Evolutionary conservation across 441 rosid genomes (phyloP).

Genomic region (Jatropha podagrica): DNA sequence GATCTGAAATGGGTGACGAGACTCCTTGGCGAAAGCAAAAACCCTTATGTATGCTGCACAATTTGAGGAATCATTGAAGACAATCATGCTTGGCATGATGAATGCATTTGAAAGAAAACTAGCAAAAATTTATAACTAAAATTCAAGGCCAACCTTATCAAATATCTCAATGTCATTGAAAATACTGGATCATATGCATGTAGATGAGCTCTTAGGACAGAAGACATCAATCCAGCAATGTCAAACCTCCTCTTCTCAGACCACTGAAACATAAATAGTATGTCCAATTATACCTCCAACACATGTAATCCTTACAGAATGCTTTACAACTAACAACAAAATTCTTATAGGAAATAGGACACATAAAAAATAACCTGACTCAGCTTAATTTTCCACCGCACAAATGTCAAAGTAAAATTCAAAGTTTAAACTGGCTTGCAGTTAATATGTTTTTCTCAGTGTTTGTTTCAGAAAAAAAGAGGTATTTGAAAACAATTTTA

Average conservation of each 20-base stretch:
- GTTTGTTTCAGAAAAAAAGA: neutral
- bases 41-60: slow-evolving; percentile 77
- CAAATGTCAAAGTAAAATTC: neutral
- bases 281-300: slow-evolving; percentile 19
- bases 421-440: neutral
- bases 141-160: slow-evolving; percentile 56
- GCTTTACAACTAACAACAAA: neutral
- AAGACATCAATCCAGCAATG: slow-evolving; percentile 85
- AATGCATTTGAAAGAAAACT: slow-evolving; percentile 4
- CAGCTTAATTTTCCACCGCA: neutral
- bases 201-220: slow-evolving; percentile 82
- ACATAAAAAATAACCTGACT: slow-evolving; percentile 3
- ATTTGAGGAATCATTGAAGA: slow-evolving; percentile 16
- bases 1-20: slow-evolving; percentile 79
- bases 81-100: slow-evolving; percentile 10
- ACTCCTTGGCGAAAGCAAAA: slow-evolving; percentile 80
- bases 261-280: slow-evolving; percentile 58
- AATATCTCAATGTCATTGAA: slow-evolving; percentile 82
- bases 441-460: neutral
- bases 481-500: neutral
- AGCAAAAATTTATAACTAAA: neutral
- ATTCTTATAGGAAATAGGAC: slow-evolving; percentile 1
- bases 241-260: slow-evolving; percentile 82
- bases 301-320: neutral
- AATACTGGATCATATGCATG: slow-evolving; percentile 85